phyloP scores from a whole-genome alignment of 495 filamentous ascomycete genomes.

The Entonaema liquescens region DNA sequence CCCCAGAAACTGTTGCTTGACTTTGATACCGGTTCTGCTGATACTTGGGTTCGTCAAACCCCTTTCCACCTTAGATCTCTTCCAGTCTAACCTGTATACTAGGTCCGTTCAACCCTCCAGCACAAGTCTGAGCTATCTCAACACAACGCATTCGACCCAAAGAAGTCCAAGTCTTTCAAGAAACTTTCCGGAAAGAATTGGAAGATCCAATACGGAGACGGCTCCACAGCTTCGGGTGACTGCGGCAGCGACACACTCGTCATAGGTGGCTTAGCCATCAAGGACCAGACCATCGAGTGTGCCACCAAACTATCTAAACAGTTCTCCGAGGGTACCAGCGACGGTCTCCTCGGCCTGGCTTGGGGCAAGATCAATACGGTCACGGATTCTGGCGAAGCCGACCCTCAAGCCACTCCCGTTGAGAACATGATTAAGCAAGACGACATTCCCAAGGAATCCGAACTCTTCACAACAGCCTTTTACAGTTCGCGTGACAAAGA shows the following conservation, averaged over 20 bases:
- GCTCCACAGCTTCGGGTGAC: constrained; percentile 72
- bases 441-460: constrained; percentile 67
- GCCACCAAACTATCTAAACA: constrained; percentile 69
- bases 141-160: constrained; percentile 65
- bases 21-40: constrained; percentile 80
- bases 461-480: constrained; percentile 80
- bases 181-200: constrained; percentile 60
- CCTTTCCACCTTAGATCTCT: background rate
- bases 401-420: constrained; percentile 71
- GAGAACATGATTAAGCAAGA: constrained; percentile 78
- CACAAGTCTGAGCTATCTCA: constrained; percentile 47
- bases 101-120: constrained; percentile 72
- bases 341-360: constrained; percentile 79
- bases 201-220: constrained; percentile 79
- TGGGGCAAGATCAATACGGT: constrained; percentile 77
- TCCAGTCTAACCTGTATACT: constrained; percentile 27
- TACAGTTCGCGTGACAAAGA: constrained; percentile 68
- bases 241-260: constrained; percentile 75
- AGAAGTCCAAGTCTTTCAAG: constrained; percentile 71
- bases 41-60: constrained; percentile 72
- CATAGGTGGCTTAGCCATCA: constrained; percentile 73
- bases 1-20: constrained; percentile 71
- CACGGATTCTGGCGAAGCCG: constrained; percentile 52
- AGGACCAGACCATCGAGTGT: constrained; percentile 74
- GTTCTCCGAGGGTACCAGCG: constrained; percentile 67